Conservation (phyloP, 495 filamentous ascomycete species). For the Talaromyces thailandensis region DNA sequence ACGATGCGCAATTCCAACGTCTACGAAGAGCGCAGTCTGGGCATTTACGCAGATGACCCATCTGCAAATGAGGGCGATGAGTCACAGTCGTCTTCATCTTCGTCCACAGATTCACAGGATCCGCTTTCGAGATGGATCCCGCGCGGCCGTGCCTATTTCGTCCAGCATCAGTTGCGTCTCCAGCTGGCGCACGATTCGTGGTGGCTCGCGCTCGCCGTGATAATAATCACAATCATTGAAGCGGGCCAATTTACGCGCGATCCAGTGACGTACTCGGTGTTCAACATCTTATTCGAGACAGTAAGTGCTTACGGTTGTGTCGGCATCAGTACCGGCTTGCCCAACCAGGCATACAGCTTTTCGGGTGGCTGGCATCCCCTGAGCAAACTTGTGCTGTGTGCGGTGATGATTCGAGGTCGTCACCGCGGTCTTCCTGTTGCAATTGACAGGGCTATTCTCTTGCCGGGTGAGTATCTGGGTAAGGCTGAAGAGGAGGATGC, state of each 20-base stretch:
- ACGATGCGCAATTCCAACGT: neutral
- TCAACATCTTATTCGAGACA: neutral
- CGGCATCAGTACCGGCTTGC: neutral
- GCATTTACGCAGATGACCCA: neutral
- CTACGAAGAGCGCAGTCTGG: neutral
- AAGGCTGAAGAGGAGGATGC: neutral
- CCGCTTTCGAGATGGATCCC: neutral
- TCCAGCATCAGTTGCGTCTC: neutral
- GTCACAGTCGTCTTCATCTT: neutral
- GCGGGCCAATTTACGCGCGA: neutral
- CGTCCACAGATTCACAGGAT: neutral
- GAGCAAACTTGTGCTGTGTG: neutral
- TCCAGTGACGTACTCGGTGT: neutral
- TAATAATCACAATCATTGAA: neutral
- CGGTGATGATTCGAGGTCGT: neutral
- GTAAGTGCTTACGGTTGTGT: neutral
- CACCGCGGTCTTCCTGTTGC: neutral
- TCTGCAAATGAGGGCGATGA: neutral
- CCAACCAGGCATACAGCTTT: neutral
- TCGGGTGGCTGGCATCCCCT: neutral
- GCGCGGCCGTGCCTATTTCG: neutral
- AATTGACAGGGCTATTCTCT: neutral
- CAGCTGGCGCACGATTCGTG: neutral
- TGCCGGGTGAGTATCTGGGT: neutral
- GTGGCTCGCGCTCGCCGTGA: neutral